Conservation (phyloP, 2,329 filamentous ascomycete genomes). For the Allantophomopsis lycopodina region DNA sequence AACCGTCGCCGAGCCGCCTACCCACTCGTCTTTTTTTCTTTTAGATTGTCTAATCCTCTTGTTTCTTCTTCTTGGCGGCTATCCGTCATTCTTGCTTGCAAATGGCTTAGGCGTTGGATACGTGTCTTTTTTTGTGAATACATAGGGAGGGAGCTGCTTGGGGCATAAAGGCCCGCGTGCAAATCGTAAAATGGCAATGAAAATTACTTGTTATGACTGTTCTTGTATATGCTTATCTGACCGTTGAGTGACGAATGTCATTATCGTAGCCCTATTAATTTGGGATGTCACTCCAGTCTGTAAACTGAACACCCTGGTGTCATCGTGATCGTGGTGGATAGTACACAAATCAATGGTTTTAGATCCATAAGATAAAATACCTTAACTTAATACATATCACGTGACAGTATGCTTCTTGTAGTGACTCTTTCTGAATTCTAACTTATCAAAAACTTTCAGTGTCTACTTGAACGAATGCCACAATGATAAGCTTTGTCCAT, state of each 20-base stretch:
- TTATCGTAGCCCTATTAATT: background rate
- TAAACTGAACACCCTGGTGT: background rate
- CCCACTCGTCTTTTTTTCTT: constrained; percentile 1
- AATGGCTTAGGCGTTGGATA: background rate
- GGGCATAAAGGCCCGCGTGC: background rate
- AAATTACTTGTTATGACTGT: background rate
- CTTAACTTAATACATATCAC: background rate
- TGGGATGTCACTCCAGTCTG: background rate
- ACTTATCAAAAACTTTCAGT: background rate
- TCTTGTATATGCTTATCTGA: no score
- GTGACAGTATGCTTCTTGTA: background rate
- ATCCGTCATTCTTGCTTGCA: background rate
- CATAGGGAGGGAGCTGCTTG: background rate
- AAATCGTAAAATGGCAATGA: background rate
- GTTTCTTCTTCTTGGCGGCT: background rate
- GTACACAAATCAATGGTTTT: no score
- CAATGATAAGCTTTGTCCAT: background rate
- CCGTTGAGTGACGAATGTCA: no score
- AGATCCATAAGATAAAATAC: no score
- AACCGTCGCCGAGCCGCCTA: background rate
- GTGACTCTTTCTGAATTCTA: background rate
- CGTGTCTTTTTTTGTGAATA: background rate
- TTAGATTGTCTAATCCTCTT: constrained; percentile 5
- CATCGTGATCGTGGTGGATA: no score
- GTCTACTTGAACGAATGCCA: background rate